Conservation (phyloP, 176 grass and related monocot genomes). For the Canna indica region DNA sequence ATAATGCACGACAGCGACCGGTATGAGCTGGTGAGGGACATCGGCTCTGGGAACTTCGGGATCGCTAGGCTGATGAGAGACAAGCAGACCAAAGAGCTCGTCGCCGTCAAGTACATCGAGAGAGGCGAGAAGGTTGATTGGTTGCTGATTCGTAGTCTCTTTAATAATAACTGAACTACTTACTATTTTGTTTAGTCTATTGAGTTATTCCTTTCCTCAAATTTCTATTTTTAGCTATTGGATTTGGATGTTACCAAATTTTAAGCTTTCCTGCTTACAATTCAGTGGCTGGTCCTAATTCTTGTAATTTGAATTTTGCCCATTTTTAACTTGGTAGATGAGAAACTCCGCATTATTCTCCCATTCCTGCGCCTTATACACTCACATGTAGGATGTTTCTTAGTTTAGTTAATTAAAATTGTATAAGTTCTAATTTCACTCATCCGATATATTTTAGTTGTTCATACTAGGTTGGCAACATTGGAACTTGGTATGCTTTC, state of each 20-base stretch:
- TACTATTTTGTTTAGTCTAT: too few relatives aligned
- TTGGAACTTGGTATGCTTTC: neutral
- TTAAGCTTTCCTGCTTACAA: neutral
- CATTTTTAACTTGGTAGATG: too few relatives aligned
- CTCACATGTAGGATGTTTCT: too few relatives aligned
- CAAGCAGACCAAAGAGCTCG: conserved; percentile 8
- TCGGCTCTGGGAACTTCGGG: conserved; percentile 8
- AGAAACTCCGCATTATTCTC: too few relatives aligned
- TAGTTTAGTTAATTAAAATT: too few relatives aligned
- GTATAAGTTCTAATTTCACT: too few relatives aligned
- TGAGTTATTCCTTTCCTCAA: neutral
- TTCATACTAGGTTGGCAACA: too few relatives aligned
- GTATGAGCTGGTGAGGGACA: conserved; percentile 18
- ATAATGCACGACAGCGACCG: conserved; percentile 24
- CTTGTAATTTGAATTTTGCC: neutral
- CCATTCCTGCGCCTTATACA: too few relatives aligned
- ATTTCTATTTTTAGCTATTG: neutral
- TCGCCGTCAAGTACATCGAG: conserved; percentile 16
- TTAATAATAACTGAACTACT: too few relatives aligned
- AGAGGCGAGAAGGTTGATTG: conserved; percentile 1
- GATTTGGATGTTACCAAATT: neutral
- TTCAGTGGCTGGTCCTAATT: neutral
- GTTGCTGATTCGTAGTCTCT: neutral
- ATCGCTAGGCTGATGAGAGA: conserved; percentile 14
- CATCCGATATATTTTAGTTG: too few relatives aligned